phyloP scores from a whole-genome alignment of 305 asterid genomes.

The Ilex paraguariensis region DNA sequence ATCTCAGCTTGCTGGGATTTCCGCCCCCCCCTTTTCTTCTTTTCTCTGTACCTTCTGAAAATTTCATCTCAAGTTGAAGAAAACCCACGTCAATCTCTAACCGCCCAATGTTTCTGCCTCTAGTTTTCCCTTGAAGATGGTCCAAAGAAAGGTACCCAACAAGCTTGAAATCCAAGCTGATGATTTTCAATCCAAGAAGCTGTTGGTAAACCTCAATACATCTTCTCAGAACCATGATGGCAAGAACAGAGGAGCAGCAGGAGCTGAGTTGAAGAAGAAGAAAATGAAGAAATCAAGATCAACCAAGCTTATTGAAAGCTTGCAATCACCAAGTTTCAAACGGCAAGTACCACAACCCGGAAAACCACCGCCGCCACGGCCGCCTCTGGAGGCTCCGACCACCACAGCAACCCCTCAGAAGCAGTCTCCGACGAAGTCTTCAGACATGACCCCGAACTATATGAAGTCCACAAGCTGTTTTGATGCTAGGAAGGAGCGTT shows the following conservation, averaged over 20 bases:
- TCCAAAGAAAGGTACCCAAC: slow-evolving; percentile 54
- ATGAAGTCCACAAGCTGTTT: slow-evolving; percentile 87
- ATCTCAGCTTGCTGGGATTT: slow-evolving; percentile 29
- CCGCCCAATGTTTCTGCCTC: slow-evolving; percentile 14
- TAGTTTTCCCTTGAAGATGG: slow-evolving; percentile 47
- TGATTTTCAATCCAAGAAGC: slow-evolving; percentile 27
- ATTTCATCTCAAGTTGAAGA: background rate
- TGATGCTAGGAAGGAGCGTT: slow-evolving; percentile 63
- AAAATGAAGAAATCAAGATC: slow-evolving; percentile 74
- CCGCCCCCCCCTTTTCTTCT: background rate
- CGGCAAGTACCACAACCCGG: slow-evolving; percentile 25
- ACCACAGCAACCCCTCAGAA: slow-evolving; percentile 20
- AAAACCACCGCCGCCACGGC: slow-evolving; percentile 35
- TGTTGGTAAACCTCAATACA: slow-evolving; percentile 20
- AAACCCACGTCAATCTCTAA: slow-evolving; percentile 14
- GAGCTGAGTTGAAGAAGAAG: slow-evolving; percentile 50
- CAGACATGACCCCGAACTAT: slow-evolving; percentile 54
- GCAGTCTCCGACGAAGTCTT: slow-evolving; percentile 11
- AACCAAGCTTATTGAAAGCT: slow-evolving; percentile 24
- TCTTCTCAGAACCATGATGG: slow-evolving; percentile 38
- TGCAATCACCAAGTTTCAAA: slow-evolving; percentile 11
- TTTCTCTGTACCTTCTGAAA: too few species aligned
- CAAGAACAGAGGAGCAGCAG: slow-evolving; percentile 17
- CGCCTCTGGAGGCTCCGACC: slow-evolving; percentile 7
- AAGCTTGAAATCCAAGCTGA: slow-evolving; percentile 42